A percentile compares a stretch with the other conserved stretches of the same genome.
These are phyloP conservation scores for Actinidia chinensis DNA, from an alignment of 179 eudicot genomes.

Conservation along the genomic window DNA sequence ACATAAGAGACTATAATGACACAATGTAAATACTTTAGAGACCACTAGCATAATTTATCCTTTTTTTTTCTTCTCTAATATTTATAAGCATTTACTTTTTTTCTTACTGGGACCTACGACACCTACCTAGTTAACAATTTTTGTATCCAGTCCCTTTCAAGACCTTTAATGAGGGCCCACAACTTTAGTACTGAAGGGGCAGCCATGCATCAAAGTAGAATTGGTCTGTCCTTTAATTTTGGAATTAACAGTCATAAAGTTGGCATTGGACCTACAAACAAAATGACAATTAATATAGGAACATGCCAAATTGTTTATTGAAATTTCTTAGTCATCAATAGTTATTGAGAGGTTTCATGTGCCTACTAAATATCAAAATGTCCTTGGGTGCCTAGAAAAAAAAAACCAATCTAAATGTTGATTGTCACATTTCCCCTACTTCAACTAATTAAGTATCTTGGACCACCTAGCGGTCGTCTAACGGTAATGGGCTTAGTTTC, in stretches of 20 bases:
- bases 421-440: not conserved
- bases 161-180: not conserved
- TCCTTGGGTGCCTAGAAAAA: not conserved
- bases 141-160: not conserved
- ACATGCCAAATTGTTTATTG: not conserved
- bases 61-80: no score
- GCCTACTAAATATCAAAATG: not conserved
- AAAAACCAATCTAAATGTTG: not conserved
- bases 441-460: not conserved
- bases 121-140: no score
- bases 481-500: no score
- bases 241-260: not conserved
- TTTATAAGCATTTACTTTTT: no score
- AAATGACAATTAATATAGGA: not conserved
- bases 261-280: not conserved
- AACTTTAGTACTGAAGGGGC: not conserved
- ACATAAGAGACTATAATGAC: no score
- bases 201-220: not conserved
- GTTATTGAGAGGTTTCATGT: not conserved
- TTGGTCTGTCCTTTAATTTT: not conserved
- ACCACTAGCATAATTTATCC: no score
- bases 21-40: no score
- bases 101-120: no score
- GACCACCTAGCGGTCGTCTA: no score
- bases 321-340: not conserved